Evolutionary conservation across 2,329 filamentous ascomycete genomes (phyloP), one percentile per base, ranked within the genome.

Genomic region (Penicillium sp.): DNA sequence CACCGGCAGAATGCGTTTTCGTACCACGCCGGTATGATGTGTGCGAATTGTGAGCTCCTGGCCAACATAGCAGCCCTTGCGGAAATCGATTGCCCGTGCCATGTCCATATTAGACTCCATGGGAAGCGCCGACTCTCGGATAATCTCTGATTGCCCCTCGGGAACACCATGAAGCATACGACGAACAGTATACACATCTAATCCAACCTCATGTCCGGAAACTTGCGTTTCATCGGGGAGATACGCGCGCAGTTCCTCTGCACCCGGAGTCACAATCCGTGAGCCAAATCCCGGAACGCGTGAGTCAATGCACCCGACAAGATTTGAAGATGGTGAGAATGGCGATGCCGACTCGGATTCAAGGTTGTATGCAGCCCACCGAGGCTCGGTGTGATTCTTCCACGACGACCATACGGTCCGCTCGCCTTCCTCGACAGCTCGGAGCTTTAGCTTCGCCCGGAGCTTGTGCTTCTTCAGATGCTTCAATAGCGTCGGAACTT

Each of bases 41-140:
- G 94, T 99, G 37, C 94, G 88, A 61, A 97, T 96, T 1, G 94
- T 97, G 60, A 99, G 82, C 74, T 99, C 94, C 75, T 99, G 94
- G 0, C 94, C 94, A 7, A 97, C 86, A 73, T 99, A 99, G 76
- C 94, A 99, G 7, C 94, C 94, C 77, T 99, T 99, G 69, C 86
- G 86, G 77, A 94, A 99, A 75, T 97, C 91, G 62, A 99, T 88
- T 23, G 86, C 94, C 44, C 84, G 83, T 82, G 90, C 90, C 55
- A 90, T 77, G 74, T 99, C 94, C 71, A 97, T 83, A 71, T 97
- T 97, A 69, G 83, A 88, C 75, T 97, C 93, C 73, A 92, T 87
- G 1, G 94, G 93, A 51, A 99, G 79, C 0, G 91, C 87, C 16
- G 82, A 77, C 60, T 89, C 89, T 54, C 81, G 77, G 6, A 84